These are phyloP conservation scores for Lophiotrema nucula DNA, from an alignment of 495 filamentous ascomycete genomes.

Conservation along the genomic window DNA sequence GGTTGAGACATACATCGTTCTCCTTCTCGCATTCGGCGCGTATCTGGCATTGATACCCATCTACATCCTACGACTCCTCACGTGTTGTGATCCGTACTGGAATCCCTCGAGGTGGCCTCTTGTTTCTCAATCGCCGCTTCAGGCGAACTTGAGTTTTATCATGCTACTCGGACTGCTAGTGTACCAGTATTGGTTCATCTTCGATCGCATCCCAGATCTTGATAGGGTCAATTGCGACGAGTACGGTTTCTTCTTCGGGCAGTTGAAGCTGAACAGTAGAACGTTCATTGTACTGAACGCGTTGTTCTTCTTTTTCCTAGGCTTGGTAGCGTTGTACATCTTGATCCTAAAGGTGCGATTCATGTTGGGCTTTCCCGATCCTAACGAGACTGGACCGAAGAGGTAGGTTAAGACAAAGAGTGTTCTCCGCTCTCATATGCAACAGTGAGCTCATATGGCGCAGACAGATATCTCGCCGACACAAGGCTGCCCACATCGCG, in stretches of 20 bases:
- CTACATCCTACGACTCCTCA: constrained; percentile 40
- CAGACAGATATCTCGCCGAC: constrained; percentile 1
- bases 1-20: constrained; percentile 39
- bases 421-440: background rate
- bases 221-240: constrained; percentile 15
- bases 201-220: constrained; percentile 12
- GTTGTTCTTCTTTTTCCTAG: constrained; percentile 23
- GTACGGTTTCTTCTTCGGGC: constrained; percentile 28
- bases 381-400: background rate
- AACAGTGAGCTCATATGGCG: background rate
- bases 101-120: constrained; percentile 31
- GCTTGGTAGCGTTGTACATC: constrained; percentile 10
- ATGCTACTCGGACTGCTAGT: constrained; percentile 35
- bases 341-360: constrained; percentile 8
- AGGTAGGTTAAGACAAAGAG: background rate
- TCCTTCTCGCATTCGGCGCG: constrained; percentile 41
- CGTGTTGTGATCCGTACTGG: constrained; percentile 34
- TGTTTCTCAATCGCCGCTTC: constrained; percentile 3
- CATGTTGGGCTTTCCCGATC: background rate
- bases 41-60: constrained; percentile 40
- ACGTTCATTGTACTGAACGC: constrained; percentile 13
- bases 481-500: constrained; percentile 8
- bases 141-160: constrained; percentile 26
- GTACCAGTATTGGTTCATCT: constrained; percentile 48
- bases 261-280: constrained; percentile 22